Evolutionary conservation across 192 early-diverging fungal species (phyloP), one percentile per base, ranked within the genome.

Genomic region (Rhizophagus sp.): DNA sequence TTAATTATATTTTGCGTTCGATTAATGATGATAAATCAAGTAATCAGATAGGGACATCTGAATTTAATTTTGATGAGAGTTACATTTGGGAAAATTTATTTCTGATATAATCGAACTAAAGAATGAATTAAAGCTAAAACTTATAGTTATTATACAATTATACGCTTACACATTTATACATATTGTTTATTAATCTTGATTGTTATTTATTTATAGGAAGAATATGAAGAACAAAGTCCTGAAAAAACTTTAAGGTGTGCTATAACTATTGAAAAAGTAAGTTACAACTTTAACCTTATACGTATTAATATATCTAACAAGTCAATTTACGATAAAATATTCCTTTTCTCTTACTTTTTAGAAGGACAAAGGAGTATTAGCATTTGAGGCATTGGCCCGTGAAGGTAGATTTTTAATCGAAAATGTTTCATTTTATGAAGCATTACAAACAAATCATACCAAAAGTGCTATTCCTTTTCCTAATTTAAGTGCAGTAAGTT

Each of bases 341-440:
- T 30, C 34, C 34, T 4, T 50, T 50, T 17, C 49, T 50, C 15
- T 50, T 50, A 5, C 1, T 50, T 15, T 22, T 57, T 57, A 93
- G 90, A 85, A 89, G 62, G 88, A 84, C 64, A 82, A 87, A 69
- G 95, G 94, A 78, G 92, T 93, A 41, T 87, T 97, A 39, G 90
- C 96, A 63, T 85, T 99, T 80, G 90, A 94, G 82, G 88, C 93
- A 64, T 90, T 93, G 80, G 88, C 90, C 82, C 90, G 95, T 83
- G 97, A 95, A 82, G 93, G 93, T 78, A 85, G 91, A 57, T 93
- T 97, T 82, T 90, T 94, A 76, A 91, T 99, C 73, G 94, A 97
- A 78, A 91, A 87, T 79, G 94, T 97, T 81, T 84, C 86, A 73
- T 93, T 90, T 83, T 86, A 89, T 84, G 84, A 88, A 41, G 89